Evolutionary conservation across 23 red algal genomes (phyloP).

Genomic region (Gracilaria vermiculophylla): DNA sequence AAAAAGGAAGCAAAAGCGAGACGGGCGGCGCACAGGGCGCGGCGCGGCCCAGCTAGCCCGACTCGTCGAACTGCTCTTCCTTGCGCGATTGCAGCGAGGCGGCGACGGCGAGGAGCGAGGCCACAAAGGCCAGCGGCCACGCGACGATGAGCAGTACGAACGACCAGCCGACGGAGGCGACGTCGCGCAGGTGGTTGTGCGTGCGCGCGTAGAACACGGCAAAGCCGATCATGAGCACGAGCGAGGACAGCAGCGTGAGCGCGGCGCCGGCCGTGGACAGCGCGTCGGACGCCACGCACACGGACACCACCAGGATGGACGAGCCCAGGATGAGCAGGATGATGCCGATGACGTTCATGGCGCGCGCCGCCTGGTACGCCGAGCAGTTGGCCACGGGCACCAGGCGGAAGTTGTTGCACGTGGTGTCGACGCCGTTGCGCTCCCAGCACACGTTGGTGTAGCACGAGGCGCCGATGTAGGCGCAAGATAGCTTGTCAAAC

Average conservation of each 20-base stretch:
- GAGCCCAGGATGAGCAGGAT: conserved; percentile 64
- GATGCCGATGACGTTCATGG: conserved; percentile 60
- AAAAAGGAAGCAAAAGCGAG: neutral
- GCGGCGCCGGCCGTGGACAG: conserved; percentile 21
- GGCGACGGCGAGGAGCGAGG: conserved; percentile 6
- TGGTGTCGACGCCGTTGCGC: conserved; percentile 32
- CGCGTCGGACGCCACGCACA: conserved; percentile 18
- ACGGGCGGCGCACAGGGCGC: neutral
- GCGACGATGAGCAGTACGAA: conserved; percentile 66
- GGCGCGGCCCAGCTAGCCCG: neutral
- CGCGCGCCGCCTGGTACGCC: conserved; percentile 64
- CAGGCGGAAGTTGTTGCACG: conserved; percentile 43
- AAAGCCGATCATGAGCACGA: conserved; percentile 75
- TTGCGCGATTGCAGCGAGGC: neutral
- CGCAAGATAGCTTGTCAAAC: conserved; percentile 60
- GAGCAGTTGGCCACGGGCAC: conserved; percentile 50
- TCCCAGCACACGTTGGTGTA: conserved; percentile 70
- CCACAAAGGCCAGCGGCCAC: conserved; percentile 68
- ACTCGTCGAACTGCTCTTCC: neutral
- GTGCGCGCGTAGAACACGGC: conserved; percentile 57
- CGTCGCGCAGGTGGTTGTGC: conserved; percentile 17
- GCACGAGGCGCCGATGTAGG: conserved; percentile 63
- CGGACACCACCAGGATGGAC: conserved; percentile 44
- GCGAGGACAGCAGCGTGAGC: conserved; percentile 21
- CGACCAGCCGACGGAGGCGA: conserved; percentile 56